Percentiles rank a stretch among this genome's conserved stretches.
Evolutionary conservation across 83 land plant genomes (phyloP).

Genomic region (Picea abies): DNA sequence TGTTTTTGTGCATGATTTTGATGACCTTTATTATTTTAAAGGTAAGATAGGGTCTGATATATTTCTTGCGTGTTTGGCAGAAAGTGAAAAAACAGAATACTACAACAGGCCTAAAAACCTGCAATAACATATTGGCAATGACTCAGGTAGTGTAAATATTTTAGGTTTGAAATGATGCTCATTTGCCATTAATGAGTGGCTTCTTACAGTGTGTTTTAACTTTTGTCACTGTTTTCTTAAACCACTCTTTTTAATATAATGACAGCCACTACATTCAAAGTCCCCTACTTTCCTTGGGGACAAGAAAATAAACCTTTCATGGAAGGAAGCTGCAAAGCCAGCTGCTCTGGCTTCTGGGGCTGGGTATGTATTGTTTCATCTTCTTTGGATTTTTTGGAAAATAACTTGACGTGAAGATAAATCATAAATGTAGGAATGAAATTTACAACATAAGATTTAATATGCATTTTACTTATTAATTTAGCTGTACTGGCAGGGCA

Average conservation of each 20-base stretch:
- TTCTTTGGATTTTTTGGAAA: neutral
- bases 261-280: slow-evolving; percentile 87
- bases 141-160: slow-evolving; percentile 54
- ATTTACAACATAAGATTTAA: neutral
- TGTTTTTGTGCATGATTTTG: neutral
- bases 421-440: neutral
- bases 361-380: slow-evolving; percentile 38
- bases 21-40: neutral
- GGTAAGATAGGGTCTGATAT: neutral
- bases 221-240: neutral
- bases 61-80: slow-evolving; percentile 33
- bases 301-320: slow-evolving; percentile 72
- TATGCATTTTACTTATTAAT: slow-evolving; percentile 11
- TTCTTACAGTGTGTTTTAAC: neutral
- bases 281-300: slow-evolving; percentile 87
- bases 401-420: neutral
- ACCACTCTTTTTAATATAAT: neutral
- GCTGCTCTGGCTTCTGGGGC: slow-evolving; percentile 36
- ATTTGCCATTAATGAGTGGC: too few species aligned
- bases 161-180: neutral
- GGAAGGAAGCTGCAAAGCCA: slow-evolving; percentile 79
- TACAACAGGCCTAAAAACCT: slow-evolving; percentile 63
- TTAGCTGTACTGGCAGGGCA: slow-evolving; percentile 23
- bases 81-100: slow-evolving; percentile 76
- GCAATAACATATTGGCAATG: slow-evolving; percentile 93